Conservation (phyloP, 1,139 yeast genomes). For the Entelexis sorbosivorans region DNA sequence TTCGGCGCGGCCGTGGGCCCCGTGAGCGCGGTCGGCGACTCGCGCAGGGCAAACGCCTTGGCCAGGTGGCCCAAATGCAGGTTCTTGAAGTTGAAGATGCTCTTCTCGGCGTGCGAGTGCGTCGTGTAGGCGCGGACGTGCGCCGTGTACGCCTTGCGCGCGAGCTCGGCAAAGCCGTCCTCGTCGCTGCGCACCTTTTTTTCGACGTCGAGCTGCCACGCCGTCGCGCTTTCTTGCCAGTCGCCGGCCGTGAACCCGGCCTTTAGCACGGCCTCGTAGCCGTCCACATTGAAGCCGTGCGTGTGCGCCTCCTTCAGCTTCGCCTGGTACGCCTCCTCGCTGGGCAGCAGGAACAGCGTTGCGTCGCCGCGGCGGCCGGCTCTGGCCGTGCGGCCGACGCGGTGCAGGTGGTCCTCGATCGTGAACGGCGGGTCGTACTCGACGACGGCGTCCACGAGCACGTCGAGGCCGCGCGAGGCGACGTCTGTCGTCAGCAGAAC, state of each 20-base stretch:
- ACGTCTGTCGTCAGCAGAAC: slow-evolving; percentile 83
- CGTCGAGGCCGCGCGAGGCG: slow-evolving; percentile 87
- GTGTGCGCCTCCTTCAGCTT: slow-evolving; percentile 51
- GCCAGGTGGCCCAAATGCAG: slow-evolving; percentile 93
- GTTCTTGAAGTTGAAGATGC: slow-evolving; percentile 63
- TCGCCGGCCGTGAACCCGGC: slow-evolving; percentile 50
- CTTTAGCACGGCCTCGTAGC: slow-evolving; percentile 44
- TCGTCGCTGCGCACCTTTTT: slow-evolving; percentile 59
- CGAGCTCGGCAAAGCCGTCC: slow-evolving; percentile 50
- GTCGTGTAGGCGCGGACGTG: slow-evolving; percentile 96
- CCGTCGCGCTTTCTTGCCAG: slow-evolving; percentile 94
- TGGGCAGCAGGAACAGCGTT: slow-evolving; percentile 65
- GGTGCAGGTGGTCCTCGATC: slow-evolving; percentile 82
- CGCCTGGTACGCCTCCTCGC: slow-evolving; percentile 73
- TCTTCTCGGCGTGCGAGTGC: slow-evolving; percentile 70
- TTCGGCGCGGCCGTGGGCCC: slow-evolving; percentile 29
- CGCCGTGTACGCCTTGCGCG: slow-evolving; percentile 70
- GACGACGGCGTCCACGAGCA: slow-evolving; percentile 62
- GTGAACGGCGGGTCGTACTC: slow-evolving; percentile 92
- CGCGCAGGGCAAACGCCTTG: slow-evolving; percentile 86
- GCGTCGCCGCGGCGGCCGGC: slow-evolving; percentile 73
- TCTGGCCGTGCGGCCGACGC: slow-evolving; percentile 94
- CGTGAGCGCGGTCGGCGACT: slow-evolving; percentile 54
- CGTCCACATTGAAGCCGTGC: slow-evolving; percentile 43
- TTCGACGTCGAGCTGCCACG: slow-evolving; percentile 88